Percentiles rank a stretch among this genome's conserved stretches.
These are phyloP conservation scores for Coriaria nepalensis DNA, from an alignment of 306 rosid genomes.

Conservation along the genomic window DNA sequence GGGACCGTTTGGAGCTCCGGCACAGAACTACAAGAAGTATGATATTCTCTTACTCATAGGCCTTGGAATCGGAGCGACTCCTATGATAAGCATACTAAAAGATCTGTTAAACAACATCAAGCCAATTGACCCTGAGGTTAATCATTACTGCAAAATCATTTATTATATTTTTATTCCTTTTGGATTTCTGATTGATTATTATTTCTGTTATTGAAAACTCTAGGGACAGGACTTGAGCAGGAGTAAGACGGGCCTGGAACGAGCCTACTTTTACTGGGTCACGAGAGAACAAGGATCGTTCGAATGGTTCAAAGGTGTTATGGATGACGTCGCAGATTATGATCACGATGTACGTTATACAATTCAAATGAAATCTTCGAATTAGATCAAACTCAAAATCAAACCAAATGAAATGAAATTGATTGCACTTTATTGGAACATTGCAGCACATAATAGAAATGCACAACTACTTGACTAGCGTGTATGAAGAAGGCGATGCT, in stretches of 20 bases:
- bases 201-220: too few relatives aligned
- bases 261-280: conserved; percentile 70
- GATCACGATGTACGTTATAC: conserved; percentile 25
- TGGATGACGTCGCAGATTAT: conserved; percentile 56
- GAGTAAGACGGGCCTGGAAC: conserved; percentile 21
- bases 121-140: conserved; percentile 9
- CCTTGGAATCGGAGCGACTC: conserved; percentile 66
- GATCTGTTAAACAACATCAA: conserved; percentile 44
- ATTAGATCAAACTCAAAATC: conserved; percentile 18
- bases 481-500: conserved; percentile 60
- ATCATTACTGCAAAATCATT: background rate
- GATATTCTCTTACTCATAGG: conserved; percentile 60
- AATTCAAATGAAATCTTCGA: background rate
- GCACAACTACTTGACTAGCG: conserved; percentile 58
- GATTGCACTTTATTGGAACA: conserved; percentile 7
- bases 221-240: background rate
- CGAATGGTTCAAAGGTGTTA: conserved; percentile 72
- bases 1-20: conserved; percentile 79
- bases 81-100: conserved; percentile 58
- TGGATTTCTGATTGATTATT: too few relatives aligned
- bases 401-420: too few relatives aligned
- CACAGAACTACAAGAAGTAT: conserved; percentile 40
- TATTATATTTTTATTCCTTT: too few relatives aligned
- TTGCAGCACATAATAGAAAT: conserved; percentile 48
- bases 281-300: conserved; percentile 65